phyloP scores from a whole-genome alignment of 2,329 filamentous ascomycete species.

The Penicillium sp. region DNA sequence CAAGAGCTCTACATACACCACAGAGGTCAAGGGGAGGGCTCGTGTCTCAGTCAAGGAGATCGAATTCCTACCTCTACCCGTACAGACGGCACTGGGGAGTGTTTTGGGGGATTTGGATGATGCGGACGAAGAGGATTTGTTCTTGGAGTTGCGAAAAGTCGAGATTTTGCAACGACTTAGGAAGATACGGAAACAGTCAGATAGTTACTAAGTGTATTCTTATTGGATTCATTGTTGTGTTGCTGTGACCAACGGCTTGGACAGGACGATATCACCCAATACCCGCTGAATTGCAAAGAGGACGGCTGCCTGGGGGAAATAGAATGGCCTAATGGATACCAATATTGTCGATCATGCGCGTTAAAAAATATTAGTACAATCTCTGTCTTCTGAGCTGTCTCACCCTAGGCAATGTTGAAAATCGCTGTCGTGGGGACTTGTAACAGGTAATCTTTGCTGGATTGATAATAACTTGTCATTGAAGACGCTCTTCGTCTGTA shows the following conservation, averaged over 20 bases:
- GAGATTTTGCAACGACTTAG: constrained; percentile 37
- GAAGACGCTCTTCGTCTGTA: neutral
- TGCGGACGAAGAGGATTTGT: constrained; percentile 37
- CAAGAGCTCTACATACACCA: constrained; percentile 2
- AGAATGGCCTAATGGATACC: no score
- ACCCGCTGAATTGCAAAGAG: no score
- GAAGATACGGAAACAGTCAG: constrained; percentile 27
- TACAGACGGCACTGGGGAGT: constrained; percentile 18
- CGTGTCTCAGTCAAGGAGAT: constrained; percentile 17
- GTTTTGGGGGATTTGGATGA: constrained; percentile 31
- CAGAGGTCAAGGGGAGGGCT: constrained; percentile 5
- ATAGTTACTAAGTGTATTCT: constrained; percentile 12
- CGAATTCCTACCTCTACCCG: constrained; percentile 9
- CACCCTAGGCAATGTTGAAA: no score
- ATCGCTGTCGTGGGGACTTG: no score
- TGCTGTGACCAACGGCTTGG: no score
- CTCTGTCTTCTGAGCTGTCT: no score
- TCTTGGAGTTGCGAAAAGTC: constrained; percentile 35
- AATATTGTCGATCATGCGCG: no score
- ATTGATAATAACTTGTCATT: neutral
- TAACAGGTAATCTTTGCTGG: neutral
- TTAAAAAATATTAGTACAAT: no score
- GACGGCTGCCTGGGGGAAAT: no score
- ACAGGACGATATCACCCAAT: no score
- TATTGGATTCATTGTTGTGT: neutral